Conservation (phyloP, 352 stramenopile species). For the Pythium biforme region DNA sequence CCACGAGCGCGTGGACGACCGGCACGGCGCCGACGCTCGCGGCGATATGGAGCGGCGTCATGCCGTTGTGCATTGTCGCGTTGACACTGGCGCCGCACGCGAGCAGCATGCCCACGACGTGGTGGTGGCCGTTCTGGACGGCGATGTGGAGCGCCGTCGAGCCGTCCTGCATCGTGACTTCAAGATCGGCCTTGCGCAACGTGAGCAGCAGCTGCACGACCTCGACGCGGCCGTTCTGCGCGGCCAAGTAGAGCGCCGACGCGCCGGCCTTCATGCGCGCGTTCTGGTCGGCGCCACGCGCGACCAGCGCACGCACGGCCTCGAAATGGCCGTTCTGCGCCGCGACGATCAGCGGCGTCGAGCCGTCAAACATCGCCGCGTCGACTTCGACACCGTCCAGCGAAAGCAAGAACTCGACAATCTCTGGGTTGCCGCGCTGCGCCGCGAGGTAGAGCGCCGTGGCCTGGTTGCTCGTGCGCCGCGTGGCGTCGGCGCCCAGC, state of each 20-base stretch:
- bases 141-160: slow-evolving; percentile 36
- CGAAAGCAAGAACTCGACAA: slow-evolving; percentile 27
- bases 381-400: slow-evolving; percentile 17
- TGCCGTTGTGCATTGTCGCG: slow-evolving; percentile 26
- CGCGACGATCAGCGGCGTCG: slow-evolving; percentile 30
- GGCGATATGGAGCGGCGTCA: slow-evolving; percentile 32
- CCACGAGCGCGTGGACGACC: slow-evolving; percentile 22
- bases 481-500: slow-evolving; percentile 20
- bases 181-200: slow-evolving; percentile 17
- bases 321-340: slow-evolving; percentile 29
- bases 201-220: slow-evolving; percentile 24
- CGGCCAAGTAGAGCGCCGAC: slow-evolving; percentile 28
- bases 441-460: slow-evolving; percentile 29
- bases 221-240: slow-evolving; percentile 23
- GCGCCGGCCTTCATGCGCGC: slow-evolving; percentile 22
- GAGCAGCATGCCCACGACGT: slow-evolving; percentile 63
- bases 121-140: slow-evolving; percentile 62
- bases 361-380: slow-evolving; percentile 25
- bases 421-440: slow-evolving; percentile 26
- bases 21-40: slow-evolving; percentile 22
- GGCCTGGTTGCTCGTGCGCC: slow-evolving; percentile 18
- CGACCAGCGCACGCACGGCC: slow-evolving; percentile 7
- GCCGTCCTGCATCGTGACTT: slow-evolving; percentile 25
- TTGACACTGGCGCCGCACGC: slow-evolving; percentile 41
- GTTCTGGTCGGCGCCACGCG: slow-evolving; percentile 21